phyloP scores from a whole-genome alignment of 495 filamentous ascomycete species.

The Tuber calosporum region DNA sequence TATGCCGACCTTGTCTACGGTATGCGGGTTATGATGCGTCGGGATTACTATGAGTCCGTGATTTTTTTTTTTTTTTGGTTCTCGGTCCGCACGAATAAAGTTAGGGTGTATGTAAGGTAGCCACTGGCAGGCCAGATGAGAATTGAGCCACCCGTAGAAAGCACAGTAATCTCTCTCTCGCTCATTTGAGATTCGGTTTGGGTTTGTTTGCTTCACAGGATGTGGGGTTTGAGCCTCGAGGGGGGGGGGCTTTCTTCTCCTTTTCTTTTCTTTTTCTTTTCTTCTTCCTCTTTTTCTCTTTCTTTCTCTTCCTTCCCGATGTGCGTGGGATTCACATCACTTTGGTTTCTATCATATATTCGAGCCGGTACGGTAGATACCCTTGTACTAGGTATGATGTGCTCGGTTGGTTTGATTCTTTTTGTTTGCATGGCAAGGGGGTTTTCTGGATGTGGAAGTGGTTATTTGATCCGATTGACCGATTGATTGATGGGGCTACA shows the following conservation, averaged over 20 bases:
- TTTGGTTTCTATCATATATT: background rate
- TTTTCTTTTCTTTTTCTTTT: background rate
- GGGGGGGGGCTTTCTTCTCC: too few relatives aligned
- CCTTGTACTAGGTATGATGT: background rate
- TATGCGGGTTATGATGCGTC: background rate
- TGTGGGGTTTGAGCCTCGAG: background rate
- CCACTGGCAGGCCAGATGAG: background rate
- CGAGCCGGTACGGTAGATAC: background rate
- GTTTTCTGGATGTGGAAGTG: background rate
- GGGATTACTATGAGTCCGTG: background rate
- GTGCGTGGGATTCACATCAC: conserved; percentile 3
- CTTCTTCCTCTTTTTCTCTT: background rate
- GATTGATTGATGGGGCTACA: background rate
- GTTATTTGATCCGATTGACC: background rate
- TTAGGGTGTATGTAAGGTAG: too few relatives aligned
- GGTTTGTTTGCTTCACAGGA: background rate
- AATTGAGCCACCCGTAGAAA: background rate
- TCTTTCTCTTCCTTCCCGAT: background rate
- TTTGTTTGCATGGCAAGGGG: conserved; percentile 1
- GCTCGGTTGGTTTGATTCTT: background rate
- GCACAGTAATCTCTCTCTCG: background rate
- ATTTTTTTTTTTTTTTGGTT: background rate
- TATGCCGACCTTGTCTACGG: background rate
- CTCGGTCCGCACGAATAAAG: background rate
- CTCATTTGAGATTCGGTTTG: background rate